Evolutionary conservation across 352 stramenopile genomes (phyloP).

Genomic region (Blastocystis hominis): DNA sequence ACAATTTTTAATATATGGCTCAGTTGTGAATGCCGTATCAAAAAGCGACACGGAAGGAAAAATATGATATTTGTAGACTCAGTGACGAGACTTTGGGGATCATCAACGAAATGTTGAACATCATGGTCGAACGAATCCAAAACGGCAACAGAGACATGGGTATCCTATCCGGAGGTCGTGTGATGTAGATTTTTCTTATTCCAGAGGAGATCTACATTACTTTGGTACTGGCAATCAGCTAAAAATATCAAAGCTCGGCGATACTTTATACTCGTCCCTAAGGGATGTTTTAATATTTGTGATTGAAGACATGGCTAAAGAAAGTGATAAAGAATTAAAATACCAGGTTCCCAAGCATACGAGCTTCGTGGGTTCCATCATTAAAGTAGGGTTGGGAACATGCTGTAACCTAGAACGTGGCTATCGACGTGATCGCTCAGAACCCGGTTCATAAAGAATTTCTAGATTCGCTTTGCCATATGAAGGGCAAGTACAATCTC

Average conservation of each 20-base stretch:
- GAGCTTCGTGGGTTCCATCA: constrained; percentile 35
- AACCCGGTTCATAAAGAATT: background rate
- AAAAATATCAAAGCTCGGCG: constrained; percentile 49
- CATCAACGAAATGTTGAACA: constrained; percentile 28
- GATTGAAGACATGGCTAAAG: constrained; percentile 41
- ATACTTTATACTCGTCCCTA: constrained; percentile 39
- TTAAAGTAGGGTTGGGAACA: background rate
- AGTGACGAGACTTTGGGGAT: constrained; percentile 17
- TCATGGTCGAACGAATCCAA: constrained; percentile 20
- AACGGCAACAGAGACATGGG: constrained; percentile 26
- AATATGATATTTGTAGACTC: constrained; percentile 5
- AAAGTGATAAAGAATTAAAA: constrained; percentile 44
- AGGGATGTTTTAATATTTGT: constrained; percentile 48
- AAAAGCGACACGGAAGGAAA: constrained; percentile 17
- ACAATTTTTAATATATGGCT: background rate
- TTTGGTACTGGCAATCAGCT: constrained; percentile 38
- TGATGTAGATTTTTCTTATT: constrained; percentile 4
- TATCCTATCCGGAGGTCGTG: background rate
- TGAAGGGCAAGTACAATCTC: constrained; percentile 18
- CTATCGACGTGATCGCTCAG: constrained; percentile 10
- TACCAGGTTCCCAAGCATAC: constrained; percentile 52
- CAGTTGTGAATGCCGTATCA: constrained; percentile 6
- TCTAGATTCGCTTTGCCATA: background rate
- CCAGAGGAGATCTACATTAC: constrained; percentile 26
- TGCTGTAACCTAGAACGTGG: background rate